These are phyloP conservation scores for Trypanosomatidae sp. DNA, from an alignment of 208 protist genomes.

Conservation along the genomic window DNA sequence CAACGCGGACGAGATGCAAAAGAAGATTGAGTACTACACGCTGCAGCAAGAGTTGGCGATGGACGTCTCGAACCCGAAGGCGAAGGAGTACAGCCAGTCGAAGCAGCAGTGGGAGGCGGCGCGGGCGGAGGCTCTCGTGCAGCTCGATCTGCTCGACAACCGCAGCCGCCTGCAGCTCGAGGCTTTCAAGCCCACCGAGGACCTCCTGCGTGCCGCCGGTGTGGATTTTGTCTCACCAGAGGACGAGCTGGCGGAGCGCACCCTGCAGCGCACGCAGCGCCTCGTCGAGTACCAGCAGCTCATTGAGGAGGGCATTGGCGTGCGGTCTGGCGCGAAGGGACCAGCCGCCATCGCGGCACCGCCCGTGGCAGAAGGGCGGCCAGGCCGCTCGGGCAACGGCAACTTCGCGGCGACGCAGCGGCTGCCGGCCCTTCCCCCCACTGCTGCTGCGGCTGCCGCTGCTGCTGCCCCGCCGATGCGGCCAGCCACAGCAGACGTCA, in stretches of 20 bases:
- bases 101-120: conserved; percentile 68
- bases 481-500: too few species aligned
- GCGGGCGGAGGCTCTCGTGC: conserved; percentile 48
- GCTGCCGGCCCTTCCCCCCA: too few species aligned
- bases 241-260: conserved; percentile 67
- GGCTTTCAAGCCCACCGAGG: conserved; percentile 73
- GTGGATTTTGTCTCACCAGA: conserved; percentile 64
- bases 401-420: neutral
- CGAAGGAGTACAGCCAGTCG: conserved; percentile 81
- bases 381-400: neutral
- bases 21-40: conserved; percentile 83
- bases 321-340: neutral
- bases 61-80: conserved; percentile 87
- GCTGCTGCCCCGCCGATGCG: too few species aligned
- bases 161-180: conserved; percentile 56
- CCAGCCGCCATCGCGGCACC: neutral
- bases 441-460: too few species aligned
- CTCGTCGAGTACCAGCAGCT: conserved; percentile 81
- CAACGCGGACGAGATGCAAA: conserved; percentile 71
- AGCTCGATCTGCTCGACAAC: conserved; percentile 51
- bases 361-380: too few species aligned
- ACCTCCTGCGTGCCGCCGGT: conserved; percentile 54
- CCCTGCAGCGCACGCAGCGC: conserved; percentile 58
- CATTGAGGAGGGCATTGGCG: conserved; percentile 41
- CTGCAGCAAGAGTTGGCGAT: conserved; percentile 87